Base-by-base conservation (phyloP, 495 filamentous ascomycete species). In the Talaromyces adpressus region DNA sequence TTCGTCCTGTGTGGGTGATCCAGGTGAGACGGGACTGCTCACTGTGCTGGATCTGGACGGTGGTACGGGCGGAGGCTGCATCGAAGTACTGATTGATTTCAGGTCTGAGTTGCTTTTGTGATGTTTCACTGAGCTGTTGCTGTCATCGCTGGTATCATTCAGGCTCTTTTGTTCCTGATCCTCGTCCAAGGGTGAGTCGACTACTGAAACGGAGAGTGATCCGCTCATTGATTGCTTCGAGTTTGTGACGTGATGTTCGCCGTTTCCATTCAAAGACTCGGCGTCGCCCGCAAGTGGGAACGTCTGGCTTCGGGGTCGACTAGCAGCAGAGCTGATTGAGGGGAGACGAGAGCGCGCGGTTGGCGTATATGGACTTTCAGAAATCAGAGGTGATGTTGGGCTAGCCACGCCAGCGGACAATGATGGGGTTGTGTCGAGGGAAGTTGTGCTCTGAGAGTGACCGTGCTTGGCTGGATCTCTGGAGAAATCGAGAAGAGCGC, bases 1-100 rank as follows among this genome's bases (percentile, higher is more conserved):
- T 70, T 98, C 93, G 65, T 97, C 94, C 70, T 92, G 91, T 1
- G 90, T 93, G 0, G 93, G 92, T 0, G 89, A 88, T n/a, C 79
- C 72, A 34, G 78, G 71, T 11, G 76, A 68, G 64, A 72, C 67
- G 6, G 78, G 80, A n/a, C 56, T 58, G 8, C 76, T 79, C 23
- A 73, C 69, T 2, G 71, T 72, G 27, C 62, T 71, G 9, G 76
- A 76, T 34, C 75, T 79, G 0, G 76, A 70, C 22, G 14, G 11
- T 32, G 62, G 53, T 53, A 72, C 67, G 1, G 77, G 74, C 0
- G 81, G 76, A 14, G 77, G 81, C 34, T 81, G 80, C 69, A 82
- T 84, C 14, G 77, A 77, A 25, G 71, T 77, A 30, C 71, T 70
- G n/a, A 56, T 56, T 16, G 56, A 58, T 67, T 75, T 79, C 62